Base-by-base conservation (phyloP, 2,329 filamentous ascomycete genomes). In the Fusarium nelsonii region DNA sequence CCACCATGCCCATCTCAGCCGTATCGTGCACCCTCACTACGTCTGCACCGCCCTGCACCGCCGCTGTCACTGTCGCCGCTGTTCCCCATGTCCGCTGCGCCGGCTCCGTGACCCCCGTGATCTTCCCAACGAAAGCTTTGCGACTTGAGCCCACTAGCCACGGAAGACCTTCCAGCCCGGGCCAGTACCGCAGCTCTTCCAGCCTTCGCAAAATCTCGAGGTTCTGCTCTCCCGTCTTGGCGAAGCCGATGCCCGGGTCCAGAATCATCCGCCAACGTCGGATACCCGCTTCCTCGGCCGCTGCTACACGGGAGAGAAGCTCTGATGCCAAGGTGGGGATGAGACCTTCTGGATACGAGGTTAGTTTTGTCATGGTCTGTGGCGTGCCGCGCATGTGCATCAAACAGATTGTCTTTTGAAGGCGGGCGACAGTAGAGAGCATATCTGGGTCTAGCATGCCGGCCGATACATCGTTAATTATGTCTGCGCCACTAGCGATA, bases 371-470 rank as follows among this genome's bases (percentile, higher is more conserved):
- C 94, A 97, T 97, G 3, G 91, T 97, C 51, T 87, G 85, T 0
- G 94, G 93, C 4, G 89, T 92, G 51, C 94, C 94, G 73, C 94
- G 92, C 92, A 96, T 97, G 81, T 97, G 94, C 93, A 97, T 97
- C 52, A 97, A 85, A 65, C 85, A 87, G 33, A 97, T 89, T 4
- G 94, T 93, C 73, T 90, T 93, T 36, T 92, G 91, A 0, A 96
- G 85, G 6, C 86, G 84, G 0, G 92, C 95, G 66, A 95, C 90
- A 0, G 92, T 94, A 15, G 89, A 74, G 1, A 99, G 87, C 94
- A 99, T 98, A 1, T 86, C 85, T 0, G 87, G 81, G 77, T 98
- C 96, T 51, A 97, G 83, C 6, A 84, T 77, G 5, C 96, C 96
- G 2, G 91, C 93, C 1, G 93, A 97, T 36, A 99, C 90, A 78